A percentile compares a stretch with the other conserved stretches of the same genome.
Evolutionary conservation across 345 rosid genomes (phyloP).

Genomic region (Brassica juncea): DNA sequence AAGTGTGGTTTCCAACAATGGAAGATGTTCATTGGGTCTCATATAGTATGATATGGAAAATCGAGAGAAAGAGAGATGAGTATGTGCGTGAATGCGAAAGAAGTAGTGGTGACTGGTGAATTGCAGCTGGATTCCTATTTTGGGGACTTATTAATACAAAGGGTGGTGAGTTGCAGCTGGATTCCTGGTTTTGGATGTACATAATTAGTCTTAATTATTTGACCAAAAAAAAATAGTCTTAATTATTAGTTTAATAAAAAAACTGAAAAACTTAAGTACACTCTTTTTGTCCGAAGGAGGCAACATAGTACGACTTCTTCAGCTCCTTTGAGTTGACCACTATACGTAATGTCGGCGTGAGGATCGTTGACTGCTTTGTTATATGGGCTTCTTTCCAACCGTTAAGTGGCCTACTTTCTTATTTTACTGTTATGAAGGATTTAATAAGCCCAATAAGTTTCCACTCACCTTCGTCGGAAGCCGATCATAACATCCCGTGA

Average conservation of each 20-base stretch:
- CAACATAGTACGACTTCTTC: neutral
- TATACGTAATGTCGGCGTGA: constrained; percentile 30
- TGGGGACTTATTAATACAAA: neutral
- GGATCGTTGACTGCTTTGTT: neutral
- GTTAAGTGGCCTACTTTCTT: neutral
- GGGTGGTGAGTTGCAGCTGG: constrained; percentile 39
- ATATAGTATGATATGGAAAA: neutral
- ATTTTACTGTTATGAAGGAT: neutral
- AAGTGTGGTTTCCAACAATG: constrained; percentile 11
- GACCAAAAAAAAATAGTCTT: no score
- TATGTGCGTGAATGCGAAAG: constrained; percentile 12
- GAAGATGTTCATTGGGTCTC: constrained; percentile 30
- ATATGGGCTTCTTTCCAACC: neutral
- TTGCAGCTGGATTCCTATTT: constrained; percentile 41
- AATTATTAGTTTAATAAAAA: constrained; percentile 27
- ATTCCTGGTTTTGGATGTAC: constrained; percentile 15
- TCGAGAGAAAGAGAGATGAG: constrained; percentile 17
- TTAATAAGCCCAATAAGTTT: neutral
- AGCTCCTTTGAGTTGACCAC: constrained; percentile 8
- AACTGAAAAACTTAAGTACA: constrained; percentile 8
- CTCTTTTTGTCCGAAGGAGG: constrained; percentile 24
- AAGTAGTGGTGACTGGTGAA: constrained; percentile 23
- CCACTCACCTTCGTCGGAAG: neutral
- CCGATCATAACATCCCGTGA: no score
- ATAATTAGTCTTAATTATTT: constrained; percentile 9